phyloP scores from a whole-genome alignment of 306 rosid genomes.

The Rosa lucieae region DNA sequence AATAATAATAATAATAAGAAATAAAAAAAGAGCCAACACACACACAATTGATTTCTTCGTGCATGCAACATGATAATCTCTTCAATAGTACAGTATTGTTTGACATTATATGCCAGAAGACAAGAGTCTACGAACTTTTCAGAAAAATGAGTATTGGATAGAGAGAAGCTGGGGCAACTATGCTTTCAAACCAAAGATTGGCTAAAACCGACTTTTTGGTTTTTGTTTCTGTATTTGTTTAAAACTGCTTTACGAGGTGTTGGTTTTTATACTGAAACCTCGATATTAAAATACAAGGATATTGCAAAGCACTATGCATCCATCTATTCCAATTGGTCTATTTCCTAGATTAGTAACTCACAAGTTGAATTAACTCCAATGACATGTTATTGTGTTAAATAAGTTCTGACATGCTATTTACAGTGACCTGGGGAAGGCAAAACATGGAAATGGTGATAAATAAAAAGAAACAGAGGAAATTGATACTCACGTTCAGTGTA shows the following conservation, averaged over 20 bases:
- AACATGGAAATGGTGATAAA: constrained; percentile 8
- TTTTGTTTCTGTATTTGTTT: background rate
- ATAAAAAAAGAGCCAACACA: background rate
- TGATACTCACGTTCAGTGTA: constrained; percentile 81
- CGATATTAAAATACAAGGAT: background rate
- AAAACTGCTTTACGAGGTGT: background rate
- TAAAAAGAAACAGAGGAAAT: constrained; percentile 10
- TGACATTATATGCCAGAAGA: background rate
- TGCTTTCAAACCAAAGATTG: background rate
- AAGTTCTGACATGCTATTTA: background rate
- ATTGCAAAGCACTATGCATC: background rate
- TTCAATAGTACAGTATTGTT: background rate
- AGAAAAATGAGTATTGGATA: background rate
- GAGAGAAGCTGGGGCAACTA: background rate
- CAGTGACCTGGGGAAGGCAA: background rate
- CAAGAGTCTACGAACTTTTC: background rate
- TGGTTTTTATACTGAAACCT: background rate
- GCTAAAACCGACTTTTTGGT: background rate
- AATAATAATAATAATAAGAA: background rate
- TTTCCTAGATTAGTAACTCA: background rate
- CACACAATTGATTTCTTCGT: background rate
- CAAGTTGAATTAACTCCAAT: background rate
- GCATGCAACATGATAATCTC: background rate
- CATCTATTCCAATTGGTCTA: background rate
- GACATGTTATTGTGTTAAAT: background rate